Base-by-base conservation (phyloP, 1,284 basidiomycete species). In the Pascua sp. region DNA sequence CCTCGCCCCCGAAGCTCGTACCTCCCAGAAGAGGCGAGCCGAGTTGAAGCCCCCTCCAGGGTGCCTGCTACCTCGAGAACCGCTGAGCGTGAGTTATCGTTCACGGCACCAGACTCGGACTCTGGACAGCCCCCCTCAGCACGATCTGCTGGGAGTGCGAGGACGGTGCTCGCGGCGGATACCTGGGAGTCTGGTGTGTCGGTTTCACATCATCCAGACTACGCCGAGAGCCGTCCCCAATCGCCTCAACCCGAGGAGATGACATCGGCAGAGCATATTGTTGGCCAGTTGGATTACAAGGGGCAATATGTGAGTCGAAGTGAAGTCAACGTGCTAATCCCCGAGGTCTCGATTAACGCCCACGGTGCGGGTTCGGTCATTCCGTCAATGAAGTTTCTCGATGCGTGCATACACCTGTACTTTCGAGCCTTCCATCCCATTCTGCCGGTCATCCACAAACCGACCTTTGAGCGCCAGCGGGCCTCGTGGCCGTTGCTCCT, bases 361-460 rank as follows among this genome's bases (percentile, higher is more conserved):
- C 18, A 42, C 15, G 49, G 32, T 10, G 38, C 37, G 12, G 54
- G 45, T 10, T 37, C 45, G 2, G 53, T 52, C 38, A 59, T 59
- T n/a, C 57, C 57, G 12, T 59, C 57, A 1, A 55, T 59, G 53
- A 55, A 59, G 46, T 59, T 59, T n/a, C 53, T 59, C 11, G 57
- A 59, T 24, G 53, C 49, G 11, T 59, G 57, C 47, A 38, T 59
- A 11, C 57, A 72, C 47, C 60, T 72, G 8, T 75, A 75, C 53
- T 73, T 75, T 45, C 67, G 69, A 42, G 64, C 69, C 32, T 75
- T 73, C 41, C 72, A 75, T 51, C 68, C 70, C 0, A 57, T 66
- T 1, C 68, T 71, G 38, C 71, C 72, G 0, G 62, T 75, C 44
- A 50, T 75, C 24, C 70, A 72, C 52, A 64, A 62, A 32, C 63